These are phyloP conservation scores for Yamadazyma siamensis DNA, from an alignment of 1,139 yeast species.

Conservation along the genomic window DNA sequence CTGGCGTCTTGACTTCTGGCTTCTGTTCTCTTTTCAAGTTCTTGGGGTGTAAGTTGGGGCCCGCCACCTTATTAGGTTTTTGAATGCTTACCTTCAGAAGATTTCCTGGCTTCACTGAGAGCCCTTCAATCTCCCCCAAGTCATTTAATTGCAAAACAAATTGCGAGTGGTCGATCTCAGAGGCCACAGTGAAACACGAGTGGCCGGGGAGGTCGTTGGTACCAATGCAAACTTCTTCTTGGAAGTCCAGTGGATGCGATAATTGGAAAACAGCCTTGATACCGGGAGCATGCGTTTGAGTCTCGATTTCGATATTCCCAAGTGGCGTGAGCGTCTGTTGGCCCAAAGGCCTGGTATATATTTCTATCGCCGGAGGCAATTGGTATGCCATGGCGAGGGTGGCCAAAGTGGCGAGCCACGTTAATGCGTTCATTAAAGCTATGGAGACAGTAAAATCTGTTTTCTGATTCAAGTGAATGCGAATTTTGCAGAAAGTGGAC, in stretches of 20 bases:
- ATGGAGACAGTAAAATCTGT: too few species aligned
- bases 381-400: too few species aligned
- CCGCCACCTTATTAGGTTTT: constrained; percentile 12
- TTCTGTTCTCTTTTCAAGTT: constrained; percentile 15
- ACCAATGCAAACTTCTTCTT: constrained; percentile 26
- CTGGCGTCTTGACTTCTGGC: constrained; percentile 24
- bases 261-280: too few species aligned
- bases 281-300: background rate
- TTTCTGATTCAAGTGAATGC: too few species aligned
- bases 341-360: background rate
- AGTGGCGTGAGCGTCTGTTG: background rate
- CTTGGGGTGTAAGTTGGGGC: constrained; percentile 27
- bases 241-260: too few species aligned
- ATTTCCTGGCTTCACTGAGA: constrained; percentile 8
- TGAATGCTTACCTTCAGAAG: constrained; percentile 1
- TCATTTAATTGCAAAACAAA: constrained; percentile 16
- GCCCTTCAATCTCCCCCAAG: constrained; percentile 12
- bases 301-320: background rate
- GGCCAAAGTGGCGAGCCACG: too few species aligned
- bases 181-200: constrained; percentile 28
- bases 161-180: constrained; percentile 8
- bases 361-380: too few species aligned
- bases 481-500: too few species aligned
- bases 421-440: too few species aligned
- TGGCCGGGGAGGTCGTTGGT: constrained; percentile 25